These are phyloP conservation scores for Diaporthe citriasiana DNA, from an alignment of 2,329 filamentous ascomycete species.

Conservation along the genomic window DNA sequence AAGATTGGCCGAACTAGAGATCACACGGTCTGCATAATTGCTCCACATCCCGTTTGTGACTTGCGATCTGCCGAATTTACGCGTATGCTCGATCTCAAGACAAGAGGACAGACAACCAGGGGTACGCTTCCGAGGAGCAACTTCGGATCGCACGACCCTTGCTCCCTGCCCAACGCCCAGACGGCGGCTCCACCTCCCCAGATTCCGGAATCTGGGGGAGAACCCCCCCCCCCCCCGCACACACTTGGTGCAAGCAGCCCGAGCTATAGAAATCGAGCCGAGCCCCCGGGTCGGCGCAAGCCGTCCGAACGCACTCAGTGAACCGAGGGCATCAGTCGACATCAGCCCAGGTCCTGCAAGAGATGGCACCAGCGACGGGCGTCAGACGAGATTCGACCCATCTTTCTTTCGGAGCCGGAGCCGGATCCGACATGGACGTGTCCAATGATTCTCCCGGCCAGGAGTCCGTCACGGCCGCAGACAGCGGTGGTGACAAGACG, in stretches of 20 bases:
- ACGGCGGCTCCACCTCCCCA: constrained; percentile 23
- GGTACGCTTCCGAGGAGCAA: constrained; percentile 16
- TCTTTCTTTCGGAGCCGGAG: constrained; percentile 6
- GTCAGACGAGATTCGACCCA: constrained; percentile 19
- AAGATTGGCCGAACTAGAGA: background rate
- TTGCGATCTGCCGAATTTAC: background rate
- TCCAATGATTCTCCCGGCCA: constrained; percentile 7
- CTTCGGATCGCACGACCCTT: background rate
- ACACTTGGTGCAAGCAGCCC: background rate
- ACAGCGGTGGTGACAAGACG: background rate
- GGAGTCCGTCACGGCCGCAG: background rate
- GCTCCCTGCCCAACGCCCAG: constrained; percentile 2
- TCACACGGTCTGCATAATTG: background rate
- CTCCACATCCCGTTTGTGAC: background rate
- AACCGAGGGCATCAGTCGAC: constrained; percentile 29
- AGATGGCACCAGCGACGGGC: constrained; percentile 14
- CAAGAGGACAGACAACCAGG: background rate
- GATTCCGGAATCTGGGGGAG: constrained; percentile 23
- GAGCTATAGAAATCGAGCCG: constrained; percentile 31
- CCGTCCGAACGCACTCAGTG: background rate
- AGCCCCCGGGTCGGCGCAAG: constrained; percentile 25
- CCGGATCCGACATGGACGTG: constrained; percentile 13
- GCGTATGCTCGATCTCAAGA: background rate
- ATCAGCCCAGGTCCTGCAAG: constrained; percentile 4
- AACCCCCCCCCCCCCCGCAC: constrained; percentile 11